Evolutionary conservation across 805 yeast genomes (phyloP).

Genomic region (Candida lessepsii): DNA sequence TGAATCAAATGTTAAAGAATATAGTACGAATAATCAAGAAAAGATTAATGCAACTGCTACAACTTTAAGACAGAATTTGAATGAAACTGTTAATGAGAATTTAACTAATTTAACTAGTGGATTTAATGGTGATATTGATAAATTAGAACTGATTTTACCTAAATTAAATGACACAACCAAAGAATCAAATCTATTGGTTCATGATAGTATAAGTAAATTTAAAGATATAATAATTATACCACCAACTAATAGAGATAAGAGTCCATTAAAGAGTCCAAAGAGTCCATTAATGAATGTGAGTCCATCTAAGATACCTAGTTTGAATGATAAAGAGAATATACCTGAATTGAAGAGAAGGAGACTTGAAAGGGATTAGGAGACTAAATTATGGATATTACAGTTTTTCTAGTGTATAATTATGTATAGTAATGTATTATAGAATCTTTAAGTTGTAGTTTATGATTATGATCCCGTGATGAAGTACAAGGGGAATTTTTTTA

Average conservation of each 20-base stretch:
- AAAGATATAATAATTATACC: conserved; percentile 2
- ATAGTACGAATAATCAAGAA: conserved; percentile 10
- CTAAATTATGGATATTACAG: too few relatives aligned
- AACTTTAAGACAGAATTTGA: conserved; percentile 7
- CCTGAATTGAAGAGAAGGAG: conserved; percentile 15
- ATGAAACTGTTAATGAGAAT: conserved; percentile 9
- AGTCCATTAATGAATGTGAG: not conserved
- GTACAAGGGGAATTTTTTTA: too few relatives aligned
- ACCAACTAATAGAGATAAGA: conserved; percentile 9
- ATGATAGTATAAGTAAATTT: conserved; percentile 2
- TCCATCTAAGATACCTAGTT: not conserved
- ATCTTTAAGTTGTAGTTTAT: too few relatives aligned
- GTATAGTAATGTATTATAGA: conserved; percentile 3
- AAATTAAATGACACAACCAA: not conserved
- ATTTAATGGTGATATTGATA: not conserved
- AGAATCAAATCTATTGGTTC: not conserved
- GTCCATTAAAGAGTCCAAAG: conserved; percentile 10
- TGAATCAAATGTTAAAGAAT: conserved; percentile 10
- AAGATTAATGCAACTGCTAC: conserved; percentile 6
- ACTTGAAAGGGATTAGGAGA: not conserved
- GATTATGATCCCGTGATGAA: too few relatives aligned
- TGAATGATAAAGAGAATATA: conserved; percentile 11
- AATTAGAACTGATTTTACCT: conserved; percentile 1
- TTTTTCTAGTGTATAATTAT: too few relatives aligned
- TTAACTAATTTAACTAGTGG: conserved; percentile 7